A percentile compares a stretch with the other conserved stretches of the same genome.
phyloP scores from a whole-genome alignment of 305 asterid genomes.

The Withania somnifera region DNA sequence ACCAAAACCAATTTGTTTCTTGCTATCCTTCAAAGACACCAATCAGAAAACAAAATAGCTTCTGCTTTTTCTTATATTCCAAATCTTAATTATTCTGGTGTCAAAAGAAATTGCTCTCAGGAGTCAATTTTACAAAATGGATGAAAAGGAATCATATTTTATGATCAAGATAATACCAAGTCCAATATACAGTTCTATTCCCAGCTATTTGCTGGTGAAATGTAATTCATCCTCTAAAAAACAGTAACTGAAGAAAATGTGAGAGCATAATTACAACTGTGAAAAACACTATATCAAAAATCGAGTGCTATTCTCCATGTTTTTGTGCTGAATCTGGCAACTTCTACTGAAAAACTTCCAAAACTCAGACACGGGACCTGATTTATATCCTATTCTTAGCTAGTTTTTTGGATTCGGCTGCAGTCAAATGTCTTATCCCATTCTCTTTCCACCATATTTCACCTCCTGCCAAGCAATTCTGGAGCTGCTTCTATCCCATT shows the following conservation, averaged over 20 bases:
- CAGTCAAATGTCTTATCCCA: conserved; percentile 50
- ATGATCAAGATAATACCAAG: neutral
- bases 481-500: conserved; percentile 37
- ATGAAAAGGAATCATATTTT: neutral
- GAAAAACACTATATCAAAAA: neutral
- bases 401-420: conserved; percentile 52
- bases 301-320: neutral
- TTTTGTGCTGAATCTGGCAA: neutral
- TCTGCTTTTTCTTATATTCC: neutral
- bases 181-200: neutral
- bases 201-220: neutral
- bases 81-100: neutral
- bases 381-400: conserved; percentile 51
- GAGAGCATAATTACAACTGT: neutral
- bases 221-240: neutral
- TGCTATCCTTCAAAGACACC: neutral
- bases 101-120: neutral
- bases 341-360: neutral
- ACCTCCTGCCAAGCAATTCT: conserved; percentile 41
- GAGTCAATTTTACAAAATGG: neutral
- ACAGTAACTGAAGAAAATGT: neutral
- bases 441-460: conserved; percentile 69
- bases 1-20: neutral
- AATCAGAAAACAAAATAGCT: neutral
- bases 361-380: neutral